Evolutionary conservation across 306 rosid genomes (phyloP).

Genomic region (Trifolium pratense): DNA sequence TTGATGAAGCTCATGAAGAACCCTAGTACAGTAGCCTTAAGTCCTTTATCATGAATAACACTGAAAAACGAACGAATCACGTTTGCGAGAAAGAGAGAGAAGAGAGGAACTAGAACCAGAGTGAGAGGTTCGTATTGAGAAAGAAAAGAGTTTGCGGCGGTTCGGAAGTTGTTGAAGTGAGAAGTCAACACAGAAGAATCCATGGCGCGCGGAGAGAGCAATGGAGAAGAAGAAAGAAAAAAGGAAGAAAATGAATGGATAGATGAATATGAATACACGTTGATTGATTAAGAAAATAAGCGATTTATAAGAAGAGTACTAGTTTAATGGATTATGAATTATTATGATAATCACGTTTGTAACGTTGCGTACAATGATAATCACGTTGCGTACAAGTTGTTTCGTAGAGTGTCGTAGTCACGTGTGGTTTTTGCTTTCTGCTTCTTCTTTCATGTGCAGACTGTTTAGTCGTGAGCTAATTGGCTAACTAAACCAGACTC

Average conservation of each 20-base stretch:
- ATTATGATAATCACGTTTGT: conserved; percentile 1
- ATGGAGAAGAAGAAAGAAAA: neutral
- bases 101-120: conserved; percentile 45
- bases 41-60: conserved; percentile 38
- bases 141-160: conserved; percentile 47
- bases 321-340: neutral
- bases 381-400: neutral
- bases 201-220: conserved; percentile 30
- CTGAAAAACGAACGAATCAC: conserved; percentile 32
- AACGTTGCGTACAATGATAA: conserved; percentile 2
- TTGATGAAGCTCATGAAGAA: conserved; percentile 47
- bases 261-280: neutral
- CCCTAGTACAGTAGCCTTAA: conserved; percentile 51
- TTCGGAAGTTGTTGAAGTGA: conserved; percentile 39
- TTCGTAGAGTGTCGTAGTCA: conserved; percentile 6
- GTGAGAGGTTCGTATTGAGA: conserved; percentile 50
- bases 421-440: neutral
- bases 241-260: neutral
- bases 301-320: neutral
- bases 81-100: conserved; percentile 44
- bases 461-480: neutral
- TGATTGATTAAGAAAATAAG: neutral
- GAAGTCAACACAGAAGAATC: conserved; percentile 23
- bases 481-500: neutral
- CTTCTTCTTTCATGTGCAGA: neutral